phyloP scores from a whole-genome alignment of 202 grass and related monocot species.

The Carex arenaria region DNA sequence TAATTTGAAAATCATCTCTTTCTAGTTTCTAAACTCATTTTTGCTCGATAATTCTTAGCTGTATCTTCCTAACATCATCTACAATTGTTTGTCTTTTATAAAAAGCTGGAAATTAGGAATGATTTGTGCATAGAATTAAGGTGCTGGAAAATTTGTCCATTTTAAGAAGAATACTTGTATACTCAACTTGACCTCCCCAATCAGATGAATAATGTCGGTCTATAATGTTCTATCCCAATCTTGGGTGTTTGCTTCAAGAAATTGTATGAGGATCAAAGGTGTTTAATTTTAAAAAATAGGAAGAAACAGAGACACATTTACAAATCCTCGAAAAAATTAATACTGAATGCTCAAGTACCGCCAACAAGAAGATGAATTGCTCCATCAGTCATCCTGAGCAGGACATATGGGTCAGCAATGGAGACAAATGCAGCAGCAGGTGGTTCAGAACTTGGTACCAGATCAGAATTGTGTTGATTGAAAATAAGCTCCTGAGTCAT shows the following conservation, averaged over 20 bases:
- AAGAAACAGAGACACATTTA: background rate
- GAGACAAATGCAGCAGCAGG: conserved; percentile 63
- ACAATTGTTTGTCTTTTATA: background rate
- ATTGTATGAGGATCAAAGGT: background rate
- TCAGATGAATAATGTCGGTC: background rate
- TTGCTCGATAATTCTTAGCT: background rate
- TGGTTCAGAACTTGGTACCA: conserved; percentile 57
- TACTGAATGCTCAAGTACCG: conserved; percentile 44
- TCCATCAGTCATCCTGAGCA: conserved; percentile 92
- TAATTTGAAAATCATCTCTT: background rate
- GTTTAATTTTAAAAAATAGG: background rate
- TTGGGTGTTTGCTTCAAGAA: conserved; percentile 4
- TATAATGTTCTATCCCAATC: conserved; percentile 7
- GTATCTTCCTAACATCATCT: background rate
- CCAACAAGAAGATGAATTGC: conserved; percentile 86
- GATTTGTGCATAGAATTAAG: background rate
- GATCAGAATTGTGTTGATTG: conserved; percentile 50
- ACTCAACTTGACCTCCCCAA: background rate
- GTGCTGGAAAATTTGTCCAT: background rate
- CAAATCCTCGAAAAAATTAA: background rate
- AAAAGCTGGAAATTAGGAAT: background rate
- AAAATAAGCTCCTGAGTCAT: conserved; percentile 98
- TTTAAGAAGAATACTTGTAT: background rate
- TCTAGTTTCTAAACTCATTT: background rate
- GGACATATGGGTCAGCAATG: conserved; percentile 86